phyloP scores from a whole-genome alignment of 176 grass and related monocot species.

The Paspalum vaginatum region DNA sequence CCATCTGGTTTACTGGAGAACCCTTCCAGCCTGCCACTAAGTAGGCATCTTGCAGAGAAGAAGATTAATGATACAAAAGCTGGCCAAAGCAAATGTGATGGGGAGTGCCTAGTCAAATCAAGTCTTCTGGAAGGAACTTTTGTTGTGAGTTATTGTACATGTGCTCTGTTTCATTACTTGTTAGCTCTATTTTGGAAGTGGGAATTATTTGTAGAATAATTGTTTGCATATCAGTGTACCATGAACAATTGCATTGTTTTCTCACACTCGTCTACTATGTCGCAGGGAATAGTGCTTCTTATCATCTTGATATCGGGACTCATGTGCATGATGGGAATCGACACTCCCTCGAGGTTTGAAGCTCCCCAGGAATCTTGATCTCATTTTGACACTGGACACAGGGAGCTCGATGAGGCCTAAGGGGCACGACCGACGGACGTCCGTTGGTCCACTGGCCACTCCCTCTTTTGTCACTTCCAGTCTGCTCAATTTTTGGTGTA shows the following conservation, averaged over 20 bases:
- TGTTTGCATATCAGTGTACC: background rate
- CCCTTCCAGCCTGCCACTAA: constrained; percentile 39
- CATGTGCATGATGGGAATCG: constrained; percentile 94
- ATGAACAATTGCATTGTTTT: background rate
- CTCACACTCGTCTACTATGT: constrained; percentile 26
- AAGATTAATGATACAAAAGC: constrained; percentile 47
- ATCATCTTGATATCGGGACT: constrained; percentile 98
- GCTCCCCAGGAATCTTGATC: constrained; percentile 74
- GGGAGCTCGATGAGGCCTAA: background rate
- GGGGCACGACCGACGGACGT: background rate
- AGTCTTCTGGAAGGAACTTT: constrained; percentile 88
- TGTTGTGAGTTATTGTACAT: constrained; percentile 71
- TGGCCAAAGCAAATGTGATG: constrained; percentile 66
- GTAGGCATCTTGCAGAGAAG: constrained; percentile 84
- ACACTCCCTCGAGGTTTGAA: constrained; percentile 83
- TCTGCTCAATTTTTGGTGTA: constrained; percentile 27
- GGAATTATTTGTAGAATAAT: background rate
- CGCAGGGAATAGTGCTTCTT: constrained; percentile 86
- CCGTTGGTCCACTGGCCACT: background rate
- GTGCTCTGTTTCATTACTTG: background rate
- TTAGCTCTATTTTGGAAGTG: background rate
- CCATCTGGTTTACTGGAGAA: constrained; percentile 54
- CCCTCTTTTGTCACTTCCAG: background rate
- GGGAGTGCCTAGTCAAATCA: constrained; percentile 75
- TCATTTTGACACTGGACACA: background rate